Conservation (phyloP, 2,329 filamentous ascomycete species). For the Podosphaera fusca region DNA sequence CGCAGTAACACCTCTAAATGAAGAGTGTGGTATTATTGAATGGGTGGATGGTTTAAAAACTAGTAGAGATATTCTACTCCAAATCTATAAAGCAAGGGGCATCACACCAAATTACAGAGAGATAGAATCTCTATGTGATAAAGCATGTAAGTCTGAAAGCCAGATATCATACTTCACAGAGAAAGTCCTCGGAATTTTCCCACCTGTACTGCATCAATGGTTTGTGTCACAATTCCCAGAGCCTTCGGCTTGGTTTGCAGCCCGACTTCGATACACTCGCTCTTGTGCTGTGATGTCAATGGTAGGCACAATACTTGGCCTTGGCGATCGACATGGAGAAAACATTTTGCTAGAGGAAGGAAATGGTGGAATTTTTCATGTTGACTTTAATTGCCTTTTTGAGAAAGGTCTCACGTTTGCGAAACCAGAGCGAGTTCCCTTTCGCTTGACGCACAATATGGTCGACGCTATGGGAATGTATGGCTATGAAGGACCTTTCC, state of each 20-base stretch:
- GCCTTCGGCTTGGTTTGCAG: slow-evolving; percentile 76
- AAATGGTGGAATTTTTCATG: slow-evolving; percentile 84
- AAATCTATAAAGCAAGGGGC: slow-evolving; percentile 52
- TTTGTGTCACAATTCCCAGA: slow-evolving; percentile 90
- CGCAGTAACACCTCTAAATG: slow-evolving; percentile 84
- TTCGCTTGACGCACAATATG: slow-evolving; percentile 97
- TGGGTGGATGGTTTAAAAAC: slow-evolving; percentile 96
- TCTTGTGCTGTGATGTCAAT: slow-evolving; percentile 99
- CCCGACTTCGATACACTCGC: slow-evolving; percentile 70
- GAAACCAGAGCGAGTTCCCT: slow-evolving; percentile 84
- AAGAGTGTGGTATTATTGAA: slow-evolving; percentile 93
- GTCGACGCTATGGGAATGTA: slow-evolving; percentile 89
- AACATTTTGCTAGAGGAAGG: slow-evolving; percentile 90
- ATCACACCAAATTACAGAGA: slow-evolving; percentile 46
- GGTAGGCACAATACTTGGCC: slow-evolving; percentile 77
- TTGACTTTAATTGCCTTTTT: slow-evolving; percentile 98
- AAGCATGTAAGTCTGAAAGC: slow-evolving; percentile 28
- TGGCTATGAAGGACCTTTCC: slow-evolving; percentile 80
- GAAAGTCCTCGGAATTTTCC: slow-evolving; percentile 40
- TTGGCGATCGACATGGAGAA: slow-evolving; percentile 90
- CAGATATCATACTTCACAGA: slow-evolving; percentile 53
- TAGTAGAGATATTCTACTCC: slow-evolving; percentile 70
- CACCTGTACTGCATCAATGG: slow-evolving; percentile 74
- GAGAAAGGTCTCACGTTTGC: slow-evolving; percentile 93
- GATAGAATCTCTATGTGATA: slow-evolving; percentile 41